These are phyloP conservation scores for Penicillium psychrosexuale DNA, from an alignment of 2,329 filamentous ascomycete genomes.

Conservation along the genomic window DNA sequence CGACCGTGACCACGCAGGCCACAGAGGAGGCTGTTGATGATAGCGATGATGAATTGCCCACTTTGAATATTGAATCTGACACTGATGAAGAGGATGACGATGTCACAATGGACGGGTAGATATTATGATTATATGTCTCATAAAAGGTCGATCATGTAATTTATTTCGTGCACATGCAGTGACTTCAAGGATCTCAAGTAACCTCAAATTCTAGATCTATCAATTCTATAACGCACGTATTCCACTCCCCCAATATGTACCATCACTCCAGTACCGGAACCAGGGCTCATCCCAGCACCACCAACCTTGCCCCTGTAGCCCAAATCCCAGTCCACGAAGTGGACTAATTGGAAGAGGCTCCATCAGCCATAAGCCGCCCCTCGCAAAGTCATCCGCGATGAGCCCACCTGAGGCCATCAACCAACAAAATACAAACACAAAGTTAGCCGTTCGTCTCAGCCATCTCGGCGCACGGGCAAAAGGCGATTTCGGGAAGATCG, in stretches of 20 bases:
- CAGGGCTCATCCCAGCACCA: conserved; percentile 63
- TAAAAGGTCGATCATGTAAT: neutral
- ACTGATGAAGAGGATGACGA: conserved; percentile 46
- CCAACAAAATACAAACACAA: conserved; percentile 63
- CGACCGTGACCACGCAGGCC: conserved; percentile 5
- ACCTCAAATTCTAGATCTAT: neutral
- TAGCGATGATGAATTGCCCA: conserved; percentile 50
- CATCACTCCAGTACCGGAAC: conserved; percentile 58
- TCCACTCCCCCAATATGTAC: conserved; percentile 63
- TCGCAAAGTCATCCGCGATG: conserved; percentile 73
- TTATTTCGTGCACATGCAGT: neutral
- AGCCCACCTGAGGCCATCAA: conserved; percentile 62
- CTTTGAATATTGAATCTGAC: conserved; percentile 48
- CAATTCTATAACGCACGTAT: conserved; percentile 30
- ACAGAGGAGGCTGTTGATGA: conserved; percentile 34
- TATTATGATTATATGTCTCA: conserved; percentile 1
- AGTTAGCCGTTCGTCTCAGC: conserved; percentile 56
- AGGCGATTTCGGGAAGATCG: conserved; percentile 34
- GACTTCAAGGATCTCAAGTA: neutral
- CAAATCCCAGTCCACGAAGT: conserved; percentile 64
- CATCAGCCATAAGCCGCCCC: conserved; percentile 71
- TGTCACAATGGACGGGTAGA: conserved; percentile 25
- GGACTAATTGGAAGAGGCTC: conserved; percentile 78
- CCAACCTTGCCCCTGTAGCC: conserved; percentile 58
- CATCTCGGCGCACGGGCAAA: conserved; percentile 43